These are phyloP conservation scores for Suhomyces taliae DNA, from an alignment of 1,139 yeast genomes.

Conservation along the genomic window DNA sequence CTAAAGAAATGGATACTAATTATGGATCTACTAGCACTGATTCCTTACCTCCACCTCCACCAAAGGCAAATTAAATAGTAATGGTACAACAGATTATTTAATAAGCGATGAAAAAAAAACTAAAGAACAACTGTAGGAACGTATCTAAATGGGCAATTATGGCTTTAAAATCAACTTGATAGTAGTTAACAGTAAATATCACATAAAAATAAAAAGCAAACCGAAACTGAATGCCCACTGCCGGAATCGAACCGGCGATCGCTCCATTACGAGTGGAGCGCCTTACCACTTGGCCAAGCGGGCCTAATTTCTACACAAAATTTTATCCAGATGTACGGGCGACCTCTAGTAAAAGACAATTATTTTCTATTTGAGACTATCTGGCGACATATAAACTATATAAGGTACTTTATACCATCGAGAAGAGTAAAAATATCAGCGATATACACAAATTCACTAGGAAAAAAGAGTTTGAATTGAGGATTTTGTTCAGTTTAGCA, in stretches of 20 bases:
- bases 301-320: conserved; percentile 23
- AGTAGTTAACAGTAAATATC: neutral
- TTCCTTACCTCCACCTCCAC: conserved; percentile 35
- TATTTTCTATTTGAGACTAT: too few relatives aligned
- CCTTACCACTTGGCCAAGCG: conserved; percentile 59
- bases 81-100: neutral
- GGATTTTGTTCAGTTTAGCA: too few relatives aligned
- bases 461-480: too few relatives aligned
- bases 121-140: too few relatives aligned
- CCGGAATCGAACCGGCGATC: conserved; percentile 58
- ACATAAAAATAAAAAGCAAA: conserved; percentile 13
- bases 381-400: too few relatives aligned
- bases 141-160: too few relatives aligned
- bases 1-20: conserved; percentile 36
- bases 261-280: conserved; percentile 59
- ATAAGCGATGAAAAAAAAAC: too few relatives aligned
- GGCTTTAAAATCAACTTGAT: neutral
- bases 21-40: conserved; percentile 16
- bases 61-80: conserved; percentile 8
- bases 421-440: too few relatives aligned
- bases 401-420: too few relatives aligned
- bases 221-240: conserved; percentile 38
- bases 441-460: too few relatives aligned
- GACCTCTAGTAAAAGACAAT: too few relatives aligned
- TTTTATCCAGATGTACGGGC: neutral